These are phyloP conservation scores for Antarctomyces pellizariae DNA, from an alignment of 495 filamentous ascomycete species.

Conservation along the genomic window DNA sequence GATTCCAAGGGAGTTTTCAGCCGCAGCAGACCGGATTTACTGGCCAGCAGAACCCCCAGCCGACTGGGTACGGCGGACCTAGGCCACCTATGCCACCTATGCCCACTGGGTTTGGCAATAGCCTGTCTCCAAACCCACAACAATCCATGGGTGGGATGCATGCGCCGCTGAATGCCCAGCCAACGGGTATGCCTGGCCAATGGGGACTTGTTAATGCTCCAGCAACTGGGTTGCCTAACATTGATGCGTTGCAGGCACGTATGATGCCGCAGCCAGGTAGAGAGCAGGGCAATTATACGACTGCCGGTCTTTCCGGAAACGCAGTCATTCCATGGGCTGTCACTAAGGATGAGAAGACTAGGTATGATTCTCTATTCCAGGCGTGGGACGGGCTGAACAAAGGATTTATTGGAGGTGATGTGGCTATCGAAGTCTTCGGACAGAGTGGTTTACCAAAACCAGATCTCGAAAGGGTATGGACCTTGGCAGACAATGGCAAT, in stretches of 20 bases:
- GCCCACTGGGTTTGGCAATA: slow-evolving; percentile 55
- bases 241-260: slow-evolving; percentile 76
- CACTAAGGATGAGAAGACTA: slow-evolving; percentile 95
- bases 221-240: slow-evolving; percentile 71
- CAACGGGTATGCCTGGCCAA: slow-evolving; percentile 88
- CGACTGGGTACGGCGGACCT: slow-evolving; percentile 43
- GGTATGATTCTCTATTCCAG: slow-evolving; percentile 87
- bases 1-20: slow-evolving; percentile 27
- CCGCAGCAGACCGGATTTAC: slow-evolving; percentile 33
- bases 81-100: slow-evolving; percentile 88
- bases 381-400: slow-evolving; percentile 93
- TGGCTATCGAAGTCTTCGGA: slow-evolving; percentile 90
- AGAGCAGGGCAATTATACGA: slow-evolving; percentile 68
- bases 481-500: slow-evolving; percentile 78
- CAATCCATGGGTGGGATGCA: slow-evolving; percentile 25
- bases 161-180: slow-evolving; percentile 62
- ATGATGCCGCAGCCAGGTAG: slow-evolving; percentile 97
- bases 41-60: slow-evolving; percentile 23
- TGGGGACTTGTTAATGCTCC: slow-evolving; percentile 97
- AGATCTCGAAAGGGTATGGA: slow-evolving; percentile 88
- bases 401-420: slow-evolving; percentile 79
- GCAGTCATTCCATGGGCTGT: slow-evolving; percentile 96
- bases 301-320: slow-evolving; percentile 70
- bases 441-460: slow-evolving; percentile 82
- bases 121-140: slow-evolving; percentile 38